Evolutionary conservation across 768 basidiomycete genomes (phyloP), one percentile per base, ranked within the genome.

Genomic region (Suillus placidus): DNA sequence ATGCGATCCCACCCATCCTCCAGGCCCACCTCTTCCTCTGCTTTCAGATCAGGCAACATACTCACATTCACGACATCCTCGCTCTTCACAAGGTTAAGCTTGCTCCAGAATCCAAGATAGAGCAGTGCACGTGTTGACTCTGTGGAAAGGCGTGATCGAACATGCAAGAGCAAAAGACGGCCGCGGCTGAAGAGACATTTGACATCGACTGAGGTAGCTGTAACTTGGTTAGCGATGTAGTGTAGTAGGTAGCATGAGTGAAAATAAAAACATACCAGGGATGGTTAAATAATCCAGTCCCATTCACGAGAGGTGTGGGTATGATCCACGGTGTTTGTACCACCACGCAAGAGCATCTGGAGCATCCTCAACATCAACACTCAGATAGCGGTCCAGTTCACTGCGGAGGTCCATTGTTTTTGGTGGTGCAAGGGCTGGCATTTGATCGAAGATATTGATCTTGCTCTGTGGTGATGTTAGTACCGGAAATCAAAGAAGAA

Each of bases 51-150:
- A 52, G 61, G 43, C 30, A 52, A 43, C 26, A 26, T 38, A 43
- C 37, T 49, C 34, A 62, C 30, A 8, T 52, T 47, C 37, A 32
- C 40, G 12, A 60, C 16, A 68, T 79, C 74, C 13, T 60, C 47
- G 63, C 77, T 71, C 35, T 73, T 71, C 1, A 81, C 66, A 0
- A 75, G 62, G 4, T 71, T 73, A 34, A 74, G 16, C 1, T 10
- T 30, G 55, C 74, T 76, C 80, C 80, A 82, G 2, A 45, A 63
- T 8, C 74, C 74, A 0, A 81, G 71, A 66, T 80, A 82, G 38
- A 81, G 62, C 6, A 77, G 62, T 0, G 73, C 71, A 2, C 70
- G 64, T 0, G 74, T 74, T 1, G 72, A 71, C 63, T 74, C 64
- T 3, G 58, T 66, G 8, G 73, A 73, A 4, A 78, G 62, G 2